Evolutionary conservation across 148 eudicot genomes (phyloP), one percentile per base, ranked within the genome.

Genomic region (Beta vulgaris): DNA sequence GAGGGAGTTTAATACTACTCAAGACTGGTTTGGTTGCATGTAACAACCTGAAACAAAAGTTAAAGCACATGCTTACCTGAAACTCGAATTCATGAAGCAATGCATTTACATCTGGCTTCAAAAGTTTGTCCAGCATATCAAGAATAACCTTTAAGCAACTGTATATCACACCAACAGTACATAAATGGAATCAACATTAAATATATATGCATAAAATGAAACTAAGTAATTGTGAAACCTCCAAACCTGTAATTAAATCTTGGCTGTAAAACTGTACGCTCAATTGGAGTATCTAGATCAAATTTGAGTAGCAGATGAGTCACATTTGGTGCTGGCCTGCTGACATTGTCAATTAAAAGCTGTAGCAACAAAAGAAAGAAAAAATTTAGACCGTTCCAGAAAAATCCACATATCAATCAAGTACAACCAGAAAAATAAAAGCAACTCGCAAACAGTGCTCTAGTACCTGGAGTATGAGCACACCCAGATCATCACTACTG

Each of bases 101-200:
- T 25, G 87, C 85, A 87, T 92, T 92, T 64, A 83, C 81, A 73
- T 89, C 98, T 55, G 97, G 94, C 82, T 86, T 89, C 67, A 73
- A 73, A 73, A 90, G 88, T 80, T 88, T 91, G 70, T 96, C 99
- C 93, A 92, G 81, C 61, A 91, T 82, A 78, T 91, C 97, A 76
- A 96, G 91, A 79, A 96, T 88, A 82, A 96, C 90, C 88, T 86
- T 96, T 81, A 96, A 85, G 88, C 99, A 96, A 84, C 99, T 96
- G 88, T 73, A 68, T 31, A 76, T 60, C 73, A 62, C 46, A 61
- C 3, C 59, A 71, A 34, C 37, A 68, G 63, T 54, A 49, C 42
- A 77, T 9, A 76, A 29, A 32, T 68, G 28, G 71, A 21, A 61
- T 54, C 32, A 32, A 18, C 58, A 57, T 55, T 42, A 13, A 57